Evolutionary conservation across 352 stramenopile genomes (phyloP).

Genomic region (Phytophthora brassicae): DNA sequence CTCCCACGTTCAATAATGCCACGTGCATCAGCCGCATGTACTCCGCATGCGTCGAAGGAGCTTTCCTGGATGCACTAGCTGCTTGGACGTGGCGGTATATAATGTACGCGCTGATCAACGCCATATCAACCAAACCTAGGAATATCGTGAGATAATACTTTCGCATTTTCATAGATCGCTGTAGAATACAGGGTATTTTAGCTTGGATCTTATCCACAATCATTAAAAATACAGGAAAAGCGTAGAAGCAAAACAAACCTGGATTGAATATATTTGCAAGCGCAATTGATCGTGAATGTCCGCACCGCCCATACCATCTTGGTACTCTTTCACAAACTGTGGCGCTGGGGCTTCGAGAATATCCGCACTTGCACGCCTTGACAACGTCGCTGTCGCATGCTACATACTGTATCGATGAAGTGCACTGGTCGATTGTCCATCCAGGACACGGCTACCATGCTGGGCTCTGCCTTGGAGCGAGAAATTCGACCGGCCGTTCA

Average conservation of each 20-base stretch:
- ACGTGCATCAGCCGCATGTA: neutral
- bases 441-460: neutral
- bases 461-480: too few species aligned
- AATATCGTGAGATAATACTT: conserved; percentile 16
- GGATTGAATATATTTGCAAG: too few species aligned
- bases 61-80: neutral
- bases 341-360: neutral
- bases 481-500: too few species aligned
- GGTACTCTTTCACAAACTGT: neutral
- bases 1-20: neutral
- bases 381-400: neutral
- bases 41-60: conserved; percentile 1
- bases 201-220: neutral
- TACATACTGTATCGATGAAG: neutral
- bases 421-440: neutral
- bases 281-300: neutral
- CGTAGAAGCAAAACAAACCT: too few species aligned
- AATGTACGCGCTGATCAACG: conserved; percentile 4
- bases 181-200: conserved; percentile 2
- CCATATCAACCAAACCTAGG: neutral
- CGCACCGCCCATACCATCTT: neutral
- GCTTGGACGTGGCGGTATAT: conserved; percentile 10
- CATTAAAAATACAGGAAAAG: conserved; percentile 1
- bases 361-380: neutral
- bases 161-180: conserved; percentile 6